A percentile compares a stretch with the other conserved stretches of the same genome.
phyloP scores from a whole-genome alignment of 2,329 filamentous ascomycete species.

The Beauveria rudraprayagi region DNA sequence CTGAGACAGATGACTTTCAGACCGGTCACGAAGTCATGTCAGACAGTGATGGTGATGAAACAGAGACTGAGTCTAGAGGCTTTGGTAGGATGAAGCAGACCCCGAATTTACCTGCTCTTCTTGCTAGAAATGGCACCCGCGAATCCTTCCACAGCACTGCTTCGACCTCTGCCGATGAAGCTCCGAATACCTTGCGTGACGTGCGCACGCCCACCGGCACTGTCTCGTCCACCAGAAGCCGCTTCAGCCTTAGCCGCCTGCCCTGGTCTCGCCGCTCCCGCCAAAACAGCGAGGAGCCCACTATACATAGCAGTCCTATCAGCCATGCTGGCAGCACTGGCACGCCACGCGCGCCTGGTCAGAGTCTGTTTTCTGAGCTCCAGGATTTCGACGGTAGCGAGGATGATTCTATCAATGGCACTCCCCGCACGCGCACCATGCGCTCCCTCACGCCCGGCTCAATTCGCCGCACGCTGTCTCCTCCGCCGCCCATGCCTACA shows the following conservation, averaged over 20 bases:
- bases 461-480: conserved; percentile 34
- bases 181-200: conserved; percentile 48
- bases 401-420: conserved; percentile 56
- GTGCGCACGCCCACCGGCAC: conserved; percentile 55
- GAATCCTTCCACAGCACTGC: conserved; percentile 78
- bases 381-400: conserved; percentile 71
- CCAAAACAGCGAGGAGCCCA: conserved; percentile 51
- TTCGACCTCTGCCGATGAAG: conserved; percentile 75
- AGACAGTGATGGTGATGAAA: conserved; percentile 66
- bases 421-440: conserved; percentile 43
- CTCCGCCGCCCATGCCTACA: conserved; percentile 40
- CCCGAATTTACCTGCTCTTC: conserved; percentile 31
- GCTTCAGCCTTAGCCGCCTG: conserved; percentile 61
- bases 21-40: conserved; percentile 76
- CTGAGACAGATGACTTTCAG: conserved; percentile 91
- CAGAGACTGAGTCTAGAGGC: conserved; percentile 67
- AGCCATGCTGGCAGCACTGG: conserved; percentile 45
- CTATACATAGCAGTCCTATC: conserved; percentile 50
- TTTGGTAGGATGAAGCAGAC: conserved; percentile 34
- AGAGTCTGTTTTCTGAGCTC: conserved; percentile 87
- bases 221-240: conserved; percentile 59
- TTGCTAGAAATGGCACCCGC: conserved; percentile 41
- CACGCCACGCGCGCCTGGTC: conserved; percentile 46
- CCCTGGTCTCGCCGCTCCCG: conserved; percentile 52
- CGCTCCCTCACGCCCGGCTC: conserved; percentile 43